phyloP scores from a whole-genome alignment of 2,329 filamentous ascomycete genomes.

The Endoconidiophora polonica region DNA sequence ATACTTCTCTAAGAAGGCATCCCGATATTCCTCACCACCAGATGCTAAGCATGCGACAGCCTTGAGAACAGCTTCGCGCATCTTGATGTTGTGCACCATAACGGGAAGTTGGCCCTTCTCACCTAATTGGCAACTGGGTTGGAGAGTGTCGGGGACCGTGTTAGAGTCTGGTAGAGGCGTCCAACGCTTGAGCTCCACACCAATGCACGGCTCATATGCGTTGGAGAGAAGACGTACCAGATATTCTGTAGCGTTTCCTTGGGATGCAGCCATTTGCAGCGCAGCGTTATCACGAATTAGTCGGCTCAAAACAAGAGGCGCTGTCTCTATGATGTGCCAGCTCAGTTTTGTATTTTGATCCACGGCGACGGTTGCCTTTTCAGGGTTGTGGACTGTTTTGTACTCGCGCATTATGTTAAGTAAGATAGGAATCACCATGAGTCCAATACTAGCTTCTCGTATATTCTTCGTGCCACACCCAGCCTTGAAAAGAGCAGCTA shows the following conservation, averaged over 20 bases:
- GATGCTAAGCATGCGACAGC: constrained; percentile 69
- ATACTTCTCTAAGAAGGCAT: constrained; percentile 67
- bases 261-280: constrained; percentile 67
- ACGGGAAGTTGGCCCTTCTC: constrained; percentile 41
- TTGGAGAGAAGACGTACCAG: constrained; percentile 33
- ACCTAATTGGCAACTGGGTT: constrained; percentile 35
- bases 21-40: constrained; percentile 70
- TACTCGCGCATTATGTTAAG: constrained; percentile 38
- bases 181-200: constrained; percentile 23
- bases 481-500: constrained; percentile 52
- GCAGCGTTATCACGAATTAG: constrained; percentile 63
- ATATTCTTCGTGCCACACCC: constrained; percentile 43
- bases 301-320: constrained; percentile 59
- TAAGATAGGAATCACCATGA: constrained; percentile 54
- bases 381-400: background rate
- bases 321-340: constrained; percentile 46
- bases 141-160: constrained; percentile 20
- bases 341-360: no score
- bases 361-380: background rate
- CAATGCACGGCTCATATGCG: constrained; percentile 30
- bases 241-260: constrained; percentile 35
- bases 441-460: constrained; percentile 46
- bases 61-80: constrained; percentile 59
- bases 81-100: constrained; percentile 52
- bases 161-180: constrained; percentile 22